Percentiles rank a stretch among this genome's conserved stretches.
These are phyloP conservation scores for Potentilla sterilis DNA, from an alignment of 306 rosid genomes.

Conservation along the genomic window DNA sequence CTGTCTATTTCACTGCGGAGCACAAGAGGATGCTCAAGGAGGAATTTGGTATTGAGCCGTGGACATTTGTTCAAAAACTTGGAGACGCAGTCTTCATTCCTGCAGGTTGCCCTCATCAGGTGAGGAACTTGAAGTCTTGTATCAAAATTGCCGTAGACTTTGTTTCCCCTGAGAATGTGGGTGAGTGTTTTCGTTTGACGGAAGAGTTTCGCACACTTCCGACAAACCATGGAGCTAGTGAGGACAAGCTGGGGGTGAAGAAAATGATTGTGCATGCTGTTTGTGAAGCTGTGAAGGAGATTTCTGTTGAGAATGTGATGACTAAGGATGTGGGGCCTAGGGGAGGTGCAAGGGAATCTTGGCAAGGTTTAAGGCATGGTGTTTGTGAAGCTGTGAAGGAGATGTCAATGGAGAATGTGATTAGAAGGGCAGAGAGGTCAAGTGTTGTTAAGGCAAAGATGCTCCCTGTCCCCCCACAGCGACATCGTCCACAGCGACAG, in stretches of 20 bases:
- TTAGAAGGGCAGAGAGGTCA: no score
- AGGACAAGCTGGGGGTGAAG: constrained; percentile 84
- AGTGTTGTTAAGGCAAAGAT: no score
- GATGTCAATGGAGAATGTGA: no score
- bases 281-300: constrained; percentile 9
- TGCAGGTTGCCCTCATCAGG: constrained; percentile 60
- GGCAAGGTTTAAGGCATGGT: neutral
- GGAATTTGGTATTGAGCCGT: constrained; percentile 60
- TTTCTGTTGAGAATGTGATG: neutral
- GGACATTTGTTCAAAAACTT: constrained; percentile 50
- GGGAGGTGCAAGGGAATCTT: neutral
- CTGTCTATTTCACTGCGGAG: constrained; percentile 55
- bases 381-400: no score
- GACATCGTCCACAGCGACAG: no score
- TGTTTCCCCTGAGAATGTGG: constrained; percentile 79
- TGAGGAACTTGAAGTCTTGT: constrained; percentile 61
- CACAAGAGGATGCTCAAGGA: constrained; percentile 75
- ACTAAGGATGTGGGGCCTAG: neutral
- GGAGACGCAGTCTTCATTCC: constrained; percentile 55
- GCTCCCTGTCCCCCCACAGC: no score
- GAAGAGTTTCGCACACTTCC: constrained; percentile 80
- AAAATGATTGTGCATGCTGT: constrained; percentile 62
- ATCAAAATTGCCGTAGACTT: constrained; percentile 80
- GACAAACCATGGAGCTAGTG: constrained; percentile 48
- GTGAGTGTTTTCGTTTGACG: constrained; percentile 69